Evolutionary conservation across 495 filamentous ascomycete genomes (phyloP).

Genomic region (Aspergillus funiculosus): DNA sequence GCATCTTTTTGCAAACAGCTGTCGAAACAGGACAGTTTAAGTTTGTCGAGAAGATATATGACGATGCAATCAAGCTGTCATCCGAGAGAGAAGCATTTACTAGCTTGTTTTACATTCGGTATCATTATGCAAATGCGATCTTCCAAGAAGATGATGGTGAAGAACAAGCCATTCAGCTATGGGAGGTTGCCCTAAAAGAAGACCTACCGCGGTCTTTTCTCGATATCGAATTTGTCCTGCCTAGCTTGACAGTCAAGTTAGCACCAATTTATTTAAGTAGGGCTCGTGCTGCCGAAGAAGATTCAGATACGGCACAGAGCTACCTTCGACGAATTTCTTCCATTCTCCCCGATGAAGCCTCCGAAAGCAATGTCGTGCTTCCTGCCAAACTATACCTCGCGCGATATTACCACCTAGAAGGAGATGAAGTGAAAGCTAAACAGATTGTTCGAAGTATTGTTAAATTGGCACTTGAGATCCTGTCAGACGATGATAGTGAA

Average conservation of each 20-base stretch:
- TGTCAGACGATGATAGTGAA: conserved; percentile 38
- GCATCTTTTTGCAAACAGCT: conserved; percentile 24
- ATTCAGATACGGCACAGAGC: conserved; percentile 8
- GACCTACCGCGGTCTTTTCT: conserved; percentile 16
- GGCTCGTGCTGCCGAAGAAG: conserved; percentile 9
- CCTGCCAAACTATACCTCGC: conserved; percentile 22
- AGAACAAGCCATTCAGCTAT: conserved; percentile 16
- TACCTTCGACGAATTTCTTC: conserved; percentile 14
- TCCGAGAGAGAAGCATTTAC: conserved; percentile 9
- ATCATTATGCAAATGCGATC: conserved; percentile 19
- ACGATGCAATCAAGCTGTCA: conserved; percentile 26
- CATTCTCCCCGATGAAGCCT: conserved; percentile 13
- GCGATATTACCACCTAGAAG: conserved; percentile 27
- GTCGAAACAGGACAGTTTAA: conserved; percentile 22
- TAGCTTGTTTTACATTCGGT: conserved; percentile 18
- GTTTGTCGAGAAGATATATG: conserved; percentile 26
- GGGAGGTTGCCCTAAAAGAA: conserved; percentile 18
- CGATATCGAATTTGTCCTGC: conserved; percentile 15
- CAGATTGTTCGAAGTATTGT: conserved; percentile 26
- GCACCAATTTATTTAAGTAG: conserved; percentile 18
- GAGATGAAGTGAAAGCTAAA: conserved; percentile 21
- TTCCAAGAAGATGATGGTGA: conserved; percentile 14
- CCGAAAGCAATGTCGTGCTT: conserved; percentile 16
- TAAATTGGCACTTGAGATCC: conserved; percentile 33
- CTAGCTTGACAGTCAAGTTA: conserved; percentile 16